phyloP scores from a whole-genome alignment of 192 early-diverging fungal species.

The Irineochytrium annulatum region DNA sequence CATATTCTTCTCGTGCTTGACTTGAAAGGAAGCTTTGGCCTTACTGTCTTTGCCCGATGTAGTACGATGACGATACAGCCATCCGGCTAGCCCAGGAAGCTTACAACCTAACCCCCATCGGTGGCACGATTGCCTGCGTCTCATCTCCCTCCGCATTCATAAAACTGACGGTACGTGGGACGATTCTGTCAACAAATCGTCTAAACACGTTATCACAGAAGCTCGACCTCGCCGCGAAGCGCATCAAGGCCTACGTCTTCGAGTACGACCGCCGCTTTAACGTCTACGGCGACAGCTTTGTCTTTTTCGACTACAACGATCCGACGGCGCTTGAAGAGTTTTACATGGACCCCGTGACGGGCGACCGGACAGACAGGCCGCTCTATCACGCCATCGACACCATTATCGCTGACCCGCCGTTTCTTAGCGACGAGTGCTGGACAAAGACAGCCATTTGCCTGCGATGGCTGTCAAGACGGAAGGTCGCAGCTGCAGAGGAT shows the following conservation, averaged over 20 bases:
- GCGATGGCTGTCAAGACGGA: constrained; percentile 44
- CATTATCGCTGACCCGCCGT: constrained; percentile 76
- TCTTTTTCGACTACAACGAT: constrained; percentile 71
- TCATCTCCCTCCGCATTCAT: constrained; percentile 63
- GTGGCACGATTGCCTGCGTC: constrained; percentile 52
- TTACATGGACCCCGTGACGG: no score
- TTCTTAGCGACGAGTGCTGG: constrained; percentile 70
- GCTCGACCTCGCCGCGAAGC: constrained; percentile 32
- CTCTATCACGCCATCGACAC: constrained; percentile 50
- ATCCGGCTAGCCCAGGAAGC: constrained; percentile 44
- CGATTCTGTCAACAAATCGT: not conserved
- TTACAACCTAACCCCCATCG: constrained; percentile 35
- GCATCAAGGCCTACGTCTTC: constrained; percentile 47
- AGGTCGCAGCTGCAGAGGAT: no score
- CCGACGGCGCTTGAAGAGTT: no score
- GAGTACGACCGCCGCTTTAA: constrained; percentile 73
- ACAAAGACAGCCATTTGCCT: constrained; percentile 63
- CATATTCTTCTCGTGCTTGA: no score
- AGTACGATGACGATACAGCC: constrained; percentile 51
- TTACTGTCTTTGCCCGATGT: constrained; percentile 32
- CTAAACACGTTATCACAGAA: constrained; percentile 17
- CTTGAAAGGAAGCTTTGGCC: no score
- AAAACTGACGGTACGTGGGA: constrained; percentile 48
- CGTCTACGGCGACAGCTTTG: constrained; percentile 62
- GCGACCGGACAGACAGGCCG: no score